Evolutionary conservation across 208 protist genomes (phyloP).

Genomic region (Leishmania turanica): DNA sequence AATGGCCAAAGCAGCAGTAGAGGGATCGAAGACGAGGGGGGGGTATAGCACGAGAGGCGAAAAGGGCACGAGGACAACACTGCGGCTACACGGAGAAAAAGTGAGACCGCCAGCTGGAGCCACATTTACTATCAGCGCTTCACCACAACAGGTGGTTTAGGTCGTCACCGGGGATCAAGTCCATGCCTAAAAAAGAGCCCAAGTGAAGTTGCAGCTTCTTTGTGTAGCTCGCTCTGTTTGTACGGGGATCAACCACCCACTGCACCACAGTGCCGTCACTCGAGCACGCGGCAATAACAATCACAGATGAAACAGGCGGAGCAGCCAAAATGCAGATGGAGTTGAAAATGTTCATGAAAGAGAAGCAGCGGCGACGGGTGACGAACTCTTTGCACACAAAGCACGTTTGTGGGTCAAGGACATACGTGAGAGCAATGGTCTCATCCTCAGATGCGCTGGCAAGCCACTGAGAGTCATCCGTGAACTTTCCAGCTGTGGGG

Average conservation of each 20-base stretch:
- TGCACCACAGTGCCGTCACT: slow-evolving; percentile 80
- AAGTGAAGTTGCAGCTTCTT: slow-evolving; percentile 82
- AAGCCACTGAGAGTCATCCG: slow-evolving; percentile 76
- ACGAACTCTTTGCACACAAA: slow-evolving; percentile 70
- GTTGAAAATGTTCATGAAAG: slow-evolving; percentile 87
- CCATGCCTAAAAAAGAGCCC: slow-evolving; percentile 73
- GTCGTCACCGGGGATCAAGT: slow-evolving; percentile 38
- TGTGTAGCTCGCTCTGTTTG: slow-evolving; percentile 49
- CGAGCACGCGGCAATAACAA: slow-evolving; percentile 77
- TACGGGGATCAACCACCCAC: slow-evolving; percentile 77
- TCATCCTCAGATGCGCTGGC: slow-evolving; percentile 82
- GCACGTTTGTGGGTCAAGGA: slow-evolving; percentile 42
- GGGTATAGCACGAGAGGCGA: slow-evolving; percentile 1
- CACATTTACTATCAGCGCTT: neutral
- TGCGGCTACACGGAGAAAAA: neutral
- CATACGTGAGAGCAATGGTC: slow-evolving; percentile 62
- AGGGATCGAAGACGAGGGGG: neutral
- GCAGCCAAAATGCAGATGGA: slow-evolving; percentile 70
- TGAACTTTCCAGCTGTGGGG: slow-evolving; percentile 69
- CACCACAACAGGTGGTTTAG: slow-evolving; percentile 21
- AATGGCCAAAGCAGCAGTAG: slow-evolving; percentile 1
- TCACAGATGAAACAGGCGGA: slow-evolving; percentile 65
- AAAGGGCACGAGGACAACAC: neutral
- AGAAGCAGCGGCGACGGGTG: slow-evolving; percentile 70
- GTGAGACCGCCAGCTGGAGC: neutral